Evolutionary conservation across 305 asterid genomes (phyloP).

Genomic region (Fraxinus paxiana): DNA sequence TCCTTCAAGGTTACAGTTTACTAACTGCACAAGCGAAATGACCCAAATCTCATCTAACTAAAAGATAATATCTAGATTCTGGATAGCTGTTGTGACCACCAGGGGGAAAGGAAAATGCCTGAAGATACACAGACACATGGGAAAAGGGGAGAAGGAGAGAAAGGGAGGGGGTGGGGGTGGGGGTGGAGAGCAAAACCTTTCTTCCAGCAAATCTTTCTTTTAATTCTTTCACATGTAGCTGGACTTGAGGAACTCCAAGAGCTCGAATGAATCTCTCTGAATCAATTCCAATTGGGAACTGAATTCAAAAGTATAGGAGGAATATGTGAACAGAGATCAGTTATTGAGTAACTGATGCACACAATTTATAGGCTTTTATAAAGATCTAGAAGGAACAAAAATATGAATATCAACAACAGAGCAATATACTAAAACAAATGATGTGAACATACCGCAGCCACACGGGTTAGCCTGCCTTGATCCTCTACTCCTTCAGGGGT

Average conservation of each 20-base stretch:
- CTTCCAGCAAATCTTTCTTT: slow-evolving; percentile 79
- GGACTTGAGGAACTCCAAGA: slow-evolving; percentile 57
- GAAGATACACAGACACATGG: slow-evolving; percentile 5
- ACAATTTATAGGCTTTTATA: background rate
- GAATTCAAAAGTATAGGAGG: slow-evolving; percentile 25
- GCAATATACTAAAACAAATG: slow-evolving; percentile 1
- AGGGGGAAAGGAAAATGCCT: background rate
- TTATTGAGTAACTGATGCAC: background rate
- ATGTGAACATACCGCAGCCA: slow-evolving; percentile 71
- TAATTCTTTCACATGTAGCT: slow-evolving; percentile 56
- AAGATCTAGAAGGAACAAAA: background rate
- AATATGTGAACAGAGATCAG: slow-evolving; percentile 17
- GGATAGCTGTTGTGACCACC: background rate
- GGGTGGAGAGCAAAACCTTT: slow-evolving; percentile 42
- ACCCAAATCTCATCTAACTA: slow-evolving; percentile 1
- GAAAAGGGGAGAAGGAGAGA: background rate
- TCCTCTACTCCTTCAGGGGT: slow-evolving; percentile 97
- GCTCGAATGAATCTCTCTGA: slow-evolving; percentile 85
- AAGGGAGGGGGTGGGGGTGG: no score
- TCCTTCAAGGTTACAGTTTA: background rate
- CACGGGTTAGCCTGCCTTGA: slow-evolving; percentile 94
- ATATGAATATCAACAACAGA: slow-evolving; percentile 9
- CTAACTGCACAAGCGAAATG: background rate
- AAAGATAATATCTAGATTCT: background rate
- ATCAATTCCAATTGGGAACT: slow-evolving; percentile 96